Evolutionary conservation across 305 asterid genomes (phyloP), one percentile per base, ranked within the genome.

Genomic region (Rubia tinctorum): DNA sequence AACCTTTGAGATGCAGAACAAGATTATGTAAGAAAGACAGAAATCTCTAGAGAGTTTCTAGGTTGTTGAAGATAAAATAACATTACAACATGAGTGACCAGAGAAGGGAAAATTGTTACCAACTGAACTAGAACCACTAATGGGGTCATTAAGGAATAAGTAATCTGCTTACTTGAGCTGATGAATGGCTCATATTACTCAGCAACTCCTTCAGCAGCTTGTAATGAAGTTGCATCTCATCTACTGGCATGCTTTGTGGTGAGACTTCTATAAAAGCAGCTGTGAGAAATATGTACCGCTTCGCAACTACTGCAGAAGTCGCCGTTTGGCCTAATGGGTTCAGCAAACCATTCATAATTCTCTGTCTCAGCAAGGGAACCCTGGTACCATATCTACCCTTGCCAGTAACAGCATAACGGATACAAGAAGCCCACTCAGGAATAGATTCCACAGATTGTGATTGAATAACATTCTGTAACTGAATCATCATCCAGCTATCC

Each of bases 331-430:
- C 90, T 79, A 95, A 84, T 79, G 98, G 91, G 83, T 83, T 85
- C 94, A 95, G 87, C 81, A 95, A 83, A 83, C 97, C 93, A 82
- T 87, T 96, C 85, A 95, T 81, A 80, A 95, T 83, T 81, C 82
- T 90, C 59, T 88, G 86, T 83, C 99, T 88, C 79, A 95, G 82
- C 75, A 86, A 87, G 67, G 98, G 99, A 75, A 85, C 82, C 86
- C 86, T 82, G 44, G 91, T 85, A 79, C 98, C 98, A 73, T 83
- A 81, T 78, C 86, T 89, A 77, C 98, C 99, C 84, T 95, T 95
- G 64, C 99, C 99, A 25, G 98, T 91, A 82, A 88, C 97, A 58
- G 98, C 96, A 85, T 91, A 95, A 75, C 98, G 97, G 72, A 95
- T 88, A 84, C 98, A 84, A 60, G 98, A 93, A 15, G 90, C 79